Conservation (phyloP, 192 early-diverging fungal genomes). For the Linnemannia schmuckeri region DNA sequence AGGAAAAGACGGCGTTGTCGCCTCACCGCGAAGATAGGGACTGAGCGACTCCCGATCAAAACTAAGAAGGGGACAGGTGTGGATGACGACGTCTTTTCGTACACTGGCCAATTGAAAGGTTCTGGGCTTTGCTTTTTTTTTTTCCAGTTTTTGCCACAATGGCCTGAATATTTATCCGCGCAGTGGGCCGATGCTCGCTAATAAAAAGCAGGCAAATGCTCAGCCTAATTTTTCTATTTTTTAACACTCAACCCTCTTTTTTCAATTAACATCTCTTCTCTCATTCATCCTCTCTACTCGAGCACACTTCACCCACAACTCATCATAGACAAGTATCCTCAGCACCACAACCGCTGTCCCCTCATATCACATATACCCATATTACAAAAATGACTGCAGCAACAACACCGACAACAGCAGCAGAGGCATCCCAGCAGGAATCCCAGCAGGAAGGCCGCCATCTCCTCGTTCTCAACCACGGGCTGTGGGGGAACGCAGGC, state of each 20-base stretch:
- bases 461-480: slow-evolving; percentile 73
- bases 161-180: background rate
- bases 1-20: too few relatives aligned
- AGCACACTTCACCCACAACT: background rate
- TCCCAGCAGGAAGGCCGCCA: slow-evolving; percentile 54
- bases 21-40: background rate
- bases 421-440: slow-evolving; percentile 13
- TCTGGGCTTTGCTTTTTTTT: background rate
- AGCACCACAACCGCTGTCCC: background rate
- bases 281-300: background rate
- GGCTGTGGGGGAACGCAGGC: slow-evolving; percentile 69
- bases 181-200: background rate
- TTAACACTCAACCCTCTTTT: background rate
- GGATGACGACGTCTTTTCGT: background rate
- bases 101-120: background rate
- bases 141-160: background rate
- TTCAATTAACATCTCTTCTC: background rate
- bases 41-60: background rate
- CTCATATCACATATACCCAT: background rate
- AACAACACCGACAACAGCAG: background rate
- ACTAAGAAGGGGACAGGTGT: background rate
- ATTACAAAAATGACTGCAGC: background rate
- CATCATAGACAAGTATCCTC: background rate
- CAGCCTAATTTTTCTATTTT: background rate
- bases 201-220: background rate